These are phyloP conservation scores for Jamesozyma piceae DNA, from an alignment of 805 yeast genomes.

Conservation along the genomic window DNA sequence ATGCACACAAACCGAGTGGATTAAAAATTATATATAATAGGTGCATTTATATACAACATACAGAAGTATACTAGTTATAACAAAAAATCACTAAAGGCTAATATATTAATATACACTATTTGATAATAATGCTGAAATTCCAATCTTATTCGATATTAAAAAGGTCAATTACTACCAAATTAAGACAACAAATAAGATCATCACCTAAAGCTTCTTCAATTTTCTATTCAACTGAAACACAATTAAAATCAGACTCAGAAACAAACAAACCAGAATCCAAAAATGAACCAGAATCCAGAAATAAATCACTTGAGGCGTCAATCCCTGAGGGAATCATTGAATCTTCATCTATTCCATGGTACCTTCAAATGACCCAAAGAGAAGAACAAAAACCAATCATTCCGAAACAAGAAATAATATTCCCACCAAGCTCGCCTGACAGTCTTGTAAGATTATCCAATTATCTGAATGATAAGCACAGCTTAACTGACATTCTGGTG, in stretches of 20 bases:
- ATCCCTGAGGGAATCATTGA: neutral
- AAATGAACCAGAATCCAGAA: neutral
- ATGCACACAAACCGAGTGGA: neutral
- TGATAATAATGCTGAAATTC: neutral
- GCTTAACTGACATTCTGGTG: conserved; percentile 51
- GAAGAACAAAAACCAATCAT: conserved; percentile 14
- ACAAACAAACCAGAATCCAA: neutral
- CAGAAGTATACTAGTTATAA: too few relatives aligned
- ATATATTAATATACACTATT: too few relatives aligned
- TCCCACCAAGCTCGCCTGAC: conserved; percentile 54
- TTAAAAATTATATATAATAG: neutral
- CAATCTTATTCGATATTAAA: neutral
- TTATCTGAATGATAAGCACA: conserved; percentile 49
- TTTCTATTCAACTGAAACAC: neutral
- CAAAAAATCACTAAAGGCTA: too few relatives aligned
- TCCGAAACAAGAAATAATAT: conserved; percentile 35
- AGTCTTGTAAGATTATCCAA: conserved; percentile 30
- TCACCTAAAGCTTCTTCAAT: neutral
- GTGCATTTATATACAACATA: too few relatives aligned
- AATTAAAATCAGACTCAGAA: neutral
- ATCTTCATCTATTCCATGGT: conserved; percentile 44
- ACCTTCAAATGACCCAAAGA: conserved; percentile 35
- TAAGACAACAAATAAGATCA: neutral
- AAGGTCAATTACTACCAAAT: neutral
- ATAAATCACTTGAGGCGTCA: neutral